These are phyloP conservation scores for Lepidopterella palustris DNA, from an alignment of 495 filamentous ascomycete genomes.

Conservation along the genomic window DNA sequence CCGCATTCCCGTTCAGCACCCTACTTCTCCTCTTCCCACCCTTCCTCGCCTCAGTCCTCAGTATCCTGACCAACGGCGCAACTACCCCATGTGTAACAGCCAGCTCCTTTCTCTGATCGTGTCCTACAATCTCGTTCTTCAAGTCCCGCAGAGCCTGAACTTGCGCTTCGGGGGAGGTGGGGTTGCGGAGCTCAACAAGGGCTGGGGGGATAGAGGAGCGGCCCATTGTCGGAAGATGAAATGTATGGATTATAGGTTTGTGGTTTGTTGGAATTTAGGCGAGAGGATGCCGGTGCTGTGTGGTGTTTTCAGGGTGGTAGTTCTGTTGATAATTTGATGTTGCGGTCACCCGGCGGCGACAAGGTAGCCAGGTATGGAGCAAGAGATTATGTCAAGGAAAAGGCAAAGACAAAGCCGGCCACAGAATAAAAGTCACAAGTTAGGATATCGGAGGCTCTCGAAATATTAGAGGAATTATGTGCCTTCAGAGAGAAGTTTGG, in stretches of 20 bases:
- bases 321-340: too few species aligned
- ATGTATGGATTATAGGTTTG: not conserved
- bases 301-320: too few species aligned
- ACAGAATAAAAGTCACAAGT: too few species aligned
- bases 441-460: too few species aligned
- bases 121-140: slow-evolving; percentile 86
- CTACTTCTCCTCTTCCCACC: slow-evolving; percentile 37
- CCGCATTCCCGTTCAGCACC: slow-evolving; percentile 36
- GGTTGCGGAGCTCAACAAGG: slow-evolving; percentile 24
- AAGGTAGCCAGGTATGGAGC: too few species aligned
- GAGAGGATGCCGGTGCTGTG: too few species aligned
- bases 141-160: slow-evolving; percentile 59
- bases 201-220: slow-evolving; percentile 21
- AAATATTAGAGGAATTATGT: too few species aligned
- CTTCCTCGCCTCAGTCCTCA: slow-evolving; percentile 37
- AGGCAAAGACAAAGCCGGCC: too few species aligned
- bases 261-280: too few species aligned
- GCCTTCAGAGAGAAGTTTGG: too few species aligned
- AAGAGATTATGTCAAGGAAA: too few species aligned
- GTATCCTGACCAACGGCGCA: slow-evolving; percentile 56
- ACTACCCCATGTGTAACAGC: slow-evolving; percentile 67
- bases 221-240: slow-evolving; percentile 16
- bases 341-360: too few species aligned
- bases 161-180: slow-evolving; percentile 37
- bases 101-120: slow-evolving; percentile 75